Percentiles rank a stretch among this genome's conserved stretches.
Evolutionary conservation across 1,139 yeast genomes (phyloP).

Genomic region (Geotrichum macrosporum): DNA sequence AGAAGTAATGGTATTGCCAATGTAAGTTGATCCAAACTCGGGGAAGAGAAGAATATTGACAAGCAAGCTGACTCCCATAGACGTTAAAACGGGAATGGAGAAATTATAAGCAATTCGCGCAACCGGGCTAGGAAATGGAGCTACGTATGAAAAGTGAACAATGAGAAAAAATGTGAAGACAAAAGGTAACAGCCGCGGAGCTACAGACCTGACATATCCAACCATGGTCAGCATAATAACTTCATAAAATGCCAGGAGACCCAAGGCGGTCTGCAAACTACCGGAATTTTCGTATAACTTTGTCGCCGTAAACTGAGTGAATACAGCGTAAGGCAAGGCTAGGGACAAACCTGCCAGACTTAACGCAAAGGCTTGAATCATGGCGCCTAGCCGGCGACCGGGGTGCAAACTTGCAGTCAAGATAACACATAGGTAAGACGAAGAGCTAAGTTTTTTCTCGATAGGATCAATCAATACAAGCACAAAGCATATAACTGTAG

Average conservation of each 20-base stretch:
- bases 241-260: slow-evolving; percentile 44
- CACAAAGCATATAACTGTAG: slow-evolving; percentile 42
- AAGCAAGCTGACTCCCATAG: slow-evolving; percentile 43
- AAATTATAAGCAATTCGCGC: slow-evolving; percentile 38
- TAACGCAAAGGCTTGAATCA: slow-evolving; percentile 43
- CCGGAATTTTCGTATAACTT: slow-evolving; percentile 28
- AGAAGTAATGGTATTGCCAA: slow-evolving; percentile 44
- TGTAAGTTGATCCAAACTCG: slow-evolving; percentile 48
- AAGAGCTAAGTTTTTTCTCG: slow-evolving; percentile 38
- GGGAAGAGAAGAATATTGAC: slow-evolving; percentile 46
- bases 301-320: slow-evolving; percentile 44
- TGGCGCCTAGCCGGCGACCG: slow-evolving; percentile 47
- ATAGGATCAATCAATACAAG: slow-evolving; percentile 41
- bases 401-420: slow-evolving; percentile 48
- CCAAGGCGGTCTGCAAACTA: slow-evolving; percentile 40
- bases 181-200: slow-evolving; percentile 45
- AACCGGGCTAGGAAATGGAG: slow-evolving; percentile 35
- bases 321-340: slow-evolving; percentile 44
- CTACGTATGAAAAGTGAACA: slow-evolving; percentile 47
- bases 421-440: slow-evolving; percentile 44
- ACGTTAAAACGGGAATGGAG: slow-evolving; percentile 44
- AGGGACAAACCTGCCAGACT: slow-evolving; percentile 42
- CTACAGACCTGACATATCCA: slow-evolving; percentile 48
- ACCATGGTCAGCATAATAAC: slow-evolving; percentile 45
- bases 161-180: slow-evolving; percentile 47